Base-by-base conservation (phyloP, 257 asterid genomes). In the Capsicum baccatum region DNA sequence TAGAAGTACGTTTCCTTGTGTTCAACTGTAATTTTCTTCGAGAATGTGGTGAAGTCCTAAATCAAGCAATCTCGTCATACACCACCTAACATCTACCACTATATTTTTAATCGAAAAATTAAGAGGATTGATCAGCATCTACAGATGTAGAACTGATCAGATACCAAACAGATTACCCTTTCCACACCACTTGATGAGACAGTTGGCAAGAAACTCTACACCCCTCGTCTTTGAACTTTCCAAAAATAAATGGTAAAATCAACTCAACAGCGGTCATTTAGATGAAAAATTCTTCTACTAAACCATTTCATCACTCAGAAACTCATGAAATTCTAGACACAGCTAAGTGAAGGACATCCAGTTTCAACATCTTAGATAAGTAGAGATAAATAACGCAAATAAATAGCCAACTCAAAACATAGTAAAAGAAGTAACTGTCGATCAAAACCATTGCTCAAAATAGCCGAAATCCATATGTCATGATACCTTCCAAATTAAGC, bases 351-450 rank as follows among this genome's bases (percentile, higher is more conserved):
- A 76, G 2, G n/a, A 14, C 21, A 50, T 21, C n/a, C 35, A 47
- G 1, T 50, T 13, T 50, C 47, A 19, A 74, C 44, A 74, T 48
- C 42, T 10, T 19, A 19, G 44, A 48, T 3, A 12, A 10, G 44
- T 47, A 48, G 10, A 50, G 21, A 76, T 14, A 8, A 52, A 76
- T 33, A 26, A 78, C 64, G 26, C 82, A 2, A 4, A 7, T 78
- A 54, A 78, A 78, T 26, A 78, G 82, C 64, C 6, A 50, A 47
- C 3, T 39, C 9, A 8, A 66, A 66, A 35, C 48, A 13, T 13
- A 33, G 33, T 33, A 76, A 76, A 47, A 37, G 26, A 37, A 37
- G 42, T 37, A 37, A 37, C 4, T 78, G 91, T n/a, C 94, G 89
- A 3, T 78, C 66, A 78, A 54, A 78, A 54, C 64, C 16, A 54